phyloP scores from a whole-genome alignment of 1,284 basidiomycete species.

The Heterobasidion irregulare region DNA sequence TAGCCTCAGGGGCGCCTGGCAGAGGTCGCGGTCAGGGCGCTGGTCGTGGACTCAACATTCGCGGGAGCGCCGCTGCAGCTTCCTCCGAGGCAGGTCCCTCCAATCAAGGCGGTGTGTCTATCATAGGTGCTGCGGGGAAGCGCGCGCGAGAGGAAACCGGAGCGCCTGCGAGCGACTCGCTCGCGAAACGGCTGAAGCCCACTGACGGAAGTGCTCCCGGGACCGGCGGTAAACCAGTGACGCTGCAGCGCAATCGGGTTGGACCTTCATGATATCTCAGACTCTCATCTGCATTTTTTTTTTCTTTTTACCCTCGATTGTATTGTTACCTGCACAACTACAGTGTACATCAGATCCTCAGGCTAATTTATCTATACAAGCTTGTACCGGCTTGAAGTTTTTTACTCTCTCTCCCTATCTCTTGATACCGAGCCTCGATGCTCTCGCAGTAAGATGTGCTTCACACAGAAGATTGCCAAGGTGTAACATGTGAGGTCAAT shows the following conservation, averaged over 20 bases:
- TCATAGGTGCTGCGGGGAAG: conserved; percentile 62
- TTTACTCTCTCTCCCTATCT: no score
- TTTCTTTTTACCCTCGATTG: conserved; percentile 2
- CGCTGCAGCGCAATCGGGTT: conserved; percentile 22
- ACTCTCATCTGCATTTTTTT: not conserved
- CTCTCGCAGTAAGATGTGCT: no score
- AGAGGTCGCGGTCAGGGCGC: conserved; percentile 28
- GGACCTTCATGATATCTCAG: conserved; percentile 14
- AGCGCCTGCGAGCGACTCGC: conserved; percentile 40
- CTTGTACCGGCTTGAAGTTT: no score
- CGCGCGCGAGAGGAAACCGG: conserved; percentile 55
- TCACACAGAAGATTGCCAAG: no score
- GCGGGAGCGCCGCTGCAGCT: conserved; percentile 27
- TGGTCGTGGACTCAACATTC: conserved; percentile 25
- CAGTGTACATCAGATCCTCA: not conserved
- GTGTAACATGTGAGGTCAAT: no score
- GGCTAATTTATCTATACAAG: not conserved
- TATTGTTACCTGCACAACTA: conserved; percentile 1
- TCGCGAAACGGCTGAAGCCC: conserved; percentile 66
- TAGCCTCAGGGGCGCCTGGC: conserved; percentile 15
- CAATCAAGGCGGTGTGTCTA: conserved; percentile 37
- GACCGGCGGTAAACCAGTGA: conserved; percentile 17
- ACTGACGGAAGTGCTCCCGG: not conserved
- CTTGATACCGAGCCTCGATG: no score
- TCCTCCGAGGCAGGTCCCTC: conserved; percentile 26